Evolutionary conservation across 2,329 filamentous ascomycete genomes (phyloP).

Genomic region (Exophiala alcalophila): DNA sequence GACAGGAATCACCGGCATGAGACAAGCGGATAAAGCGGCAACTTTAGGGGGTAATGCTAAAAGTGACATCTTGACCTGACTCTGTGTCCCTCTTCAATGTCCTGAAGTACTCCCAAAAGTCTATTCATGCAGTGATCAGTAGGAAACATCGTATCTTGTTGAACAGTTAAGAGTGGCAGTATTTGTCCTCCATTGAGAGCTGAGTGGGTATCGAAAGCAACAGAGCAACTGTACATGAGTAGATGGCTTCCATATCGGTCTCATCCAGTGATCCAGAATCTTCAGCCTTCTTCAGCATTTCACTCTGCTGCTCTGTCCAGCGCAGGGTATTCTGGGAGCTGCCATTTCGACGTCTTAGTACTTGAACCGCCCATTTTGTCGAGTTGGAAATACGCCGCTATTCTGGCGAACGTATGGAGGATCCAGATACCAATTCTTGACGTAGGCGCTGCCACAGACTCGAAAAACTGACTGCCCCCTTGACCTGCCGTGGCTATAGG

Average conservation of each 20-base stretch:
- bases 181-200: too few relatives aligned
- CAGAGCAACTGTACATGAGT: too few relatives aligned
- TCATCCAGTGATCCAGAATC: background rate
- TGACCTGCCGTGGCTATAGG: conserved; percentile 31
- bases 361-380: background rate
- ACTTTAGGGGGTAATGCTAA: too few relatives aligned
- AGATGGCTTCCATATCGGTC: too few relatives aligned
- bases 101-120: too few relatives aligned
- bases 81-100: too few relatives aligned
- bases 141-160: too few relatives aligned
- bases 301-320: background rate
- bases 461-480: background rate
- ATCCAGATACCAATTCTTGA: conserved; percentile 1
- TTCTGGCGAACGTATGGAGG: background rate
- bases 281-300: background rate
- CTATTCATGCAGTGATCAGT: too few relatives aligned
- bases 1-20: too few relatives aligned
- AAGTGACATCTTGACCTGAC: too few relatives aligned
- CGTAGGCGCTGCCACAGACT: background rate
- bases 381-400: conserved; percentile 1
- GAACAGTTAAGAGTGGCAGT: too few relatives aligned
- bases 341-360: background rate
- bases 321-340: conserved; percentile 1
- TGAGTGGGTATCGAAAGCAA: conserved; percentile 1
- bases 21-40: too few relatives aligned